phyloP scores from a whole-genome alignment of 768 basidiomycete genomes.

The Mycena floridula region DNA sequence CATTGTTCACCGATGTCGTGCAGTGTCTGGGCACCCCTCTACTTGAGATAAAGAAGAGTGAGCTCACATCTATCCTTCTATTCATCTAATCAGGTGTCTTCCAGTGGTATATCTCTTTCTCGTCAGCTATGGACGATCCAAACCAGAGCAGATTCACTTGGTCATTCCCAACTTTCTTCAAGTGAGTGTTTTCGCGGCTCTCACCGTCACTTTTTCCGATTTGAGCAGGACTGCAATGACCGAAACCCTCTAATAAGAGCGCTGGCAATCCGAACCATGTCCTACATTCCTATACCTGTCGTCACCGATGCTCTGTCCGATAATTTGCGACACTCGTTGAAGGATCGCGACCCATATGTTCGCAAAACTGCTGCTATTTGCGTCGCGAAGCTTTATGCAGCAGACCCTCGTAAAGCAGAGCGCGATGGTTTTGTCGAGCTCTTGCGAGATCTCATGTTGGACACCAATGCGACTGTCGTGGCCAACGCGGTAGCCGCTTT shows the following conservation, averaged over 20 bases:
- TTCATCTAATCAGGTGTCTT: background rate
- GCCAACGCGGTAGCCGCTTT: conserved; percentile 95
- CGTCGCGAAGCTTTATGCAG: conserved; percentile 90
- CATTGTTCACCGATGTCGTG: conserved; percentile 91
- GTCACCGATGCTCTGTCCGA: conserved; percentile 84
- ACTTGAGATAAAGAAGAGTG: conserved; percentile 98
- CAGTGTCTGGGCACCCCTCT: conserved; percentile 93
- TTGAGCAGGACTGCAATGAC: conserved; percentile 83
- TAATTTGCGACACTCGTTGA: conserved; percentile 85
- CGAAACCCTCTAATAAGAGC: conserved; percentile 96
- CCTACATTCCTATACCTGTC: conserved; percentile 90
- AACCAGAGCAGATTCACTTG: conserved; percentile 88
- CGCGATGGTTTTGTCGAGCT: conserved; percentile 86
- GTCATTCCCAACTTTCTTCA: conserved; percentile 90
- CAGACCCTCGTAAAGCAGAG: conserved; percentile 83
- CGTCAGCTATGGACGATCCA: conserved; percentile 91
- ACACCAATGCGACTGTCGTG: conserved; percentile 93
- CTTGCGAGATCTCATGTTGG: conserved; percentile 88
- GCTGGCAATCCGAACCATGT: conserved; percentile 97
- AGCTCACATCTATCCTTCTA: background rate
- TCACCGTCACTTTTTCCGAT: background rate
- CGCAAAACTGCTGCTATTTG: conserved; percentile 98
- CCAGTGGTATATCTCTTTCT: conserved; percentile 97
- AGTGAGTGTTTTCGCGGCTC: conserved; percentile 34
- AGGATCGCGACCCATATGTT: conserved; percentile 95